phyloP scores from a whole-genome alignment of 169 alveolate genomes.

The Plasmodium inui region DNA sequence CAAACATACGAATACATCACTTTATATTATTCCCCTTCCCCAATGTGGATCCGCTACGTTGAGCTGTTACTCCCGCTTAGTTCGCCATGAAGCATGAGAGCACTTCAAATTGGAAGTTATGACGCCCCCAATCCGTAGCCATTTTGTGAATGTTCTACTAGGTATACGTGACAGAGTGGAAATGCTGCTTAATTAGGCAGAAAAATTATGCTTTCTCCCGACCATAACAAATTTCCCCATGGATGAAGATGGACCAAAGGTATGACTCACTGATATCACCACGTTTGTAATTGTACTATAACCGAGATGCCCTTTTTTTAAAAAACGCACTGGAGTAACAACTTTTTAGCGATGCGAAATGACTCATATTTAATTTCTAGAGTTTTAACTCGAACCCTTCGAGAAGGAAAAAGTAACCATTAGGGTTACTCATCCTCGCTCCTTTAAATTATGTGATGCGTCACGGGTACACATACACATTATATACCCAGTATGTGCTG shows the following conservation, averaged over 20 bases:
- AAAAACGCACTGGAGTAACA: neutral
- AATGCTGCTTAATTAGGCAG: neutral
- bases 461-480: neutral
- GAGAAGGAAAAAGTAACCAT: neutral
- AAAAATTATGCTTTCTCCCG: neutral
- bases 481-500: neutral
- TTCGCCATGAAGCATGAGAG: neutral
- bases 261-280: neutral
- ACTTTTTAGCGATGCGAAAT: neutral
- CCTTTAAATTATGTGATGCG: neutral
- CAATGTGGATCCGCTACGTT: neutral
- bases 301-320: neutral
- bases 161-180: neutral
- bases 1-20: neutral
- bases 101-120: neutral
- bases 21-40: neutral
- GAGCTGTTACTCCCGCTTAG: neutral
- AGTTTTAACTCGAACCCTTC: neutral
- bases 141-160: neutral
- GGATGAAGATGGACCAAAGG: neutral
- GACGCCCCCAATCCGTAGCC: neutral
- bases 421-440: neutral
- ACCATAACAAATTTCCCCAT: neutral
- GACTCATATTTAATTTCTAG: neutral
- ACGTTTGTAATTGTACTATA: neutral